These are phyloP conservation scores for Calonectria pauciramosa DNA, from an alignment of 2,329 filamentous ascomycete species.

Conservation along the genomic window DNA sequence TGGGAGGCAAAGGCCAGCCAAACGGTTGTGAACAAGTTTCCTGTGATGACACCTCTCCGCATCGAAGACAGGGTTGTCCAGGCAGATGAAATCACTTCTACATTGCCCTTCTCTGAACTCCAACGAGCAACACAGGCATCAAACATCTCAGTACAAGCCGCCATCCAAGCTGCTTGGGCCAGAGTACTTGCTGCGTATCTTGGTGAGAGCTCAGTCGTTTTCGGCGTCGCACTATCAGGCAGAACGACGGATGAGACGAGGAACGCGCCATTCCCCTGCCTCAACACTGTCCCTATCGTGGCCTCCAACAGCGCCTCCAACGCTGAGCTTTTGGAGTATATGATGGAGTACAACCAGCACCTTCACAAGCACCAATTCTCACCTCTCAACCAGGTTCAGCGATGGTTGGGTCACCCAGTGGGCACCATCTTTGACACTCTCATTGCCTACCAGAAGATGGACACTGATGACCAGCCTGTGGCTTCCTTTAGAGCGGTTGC, in stretches of 20 bases:
- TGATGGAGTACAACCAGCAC: conserved; percentile 75
- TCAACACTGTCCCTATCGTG: conserved; percentile 83
- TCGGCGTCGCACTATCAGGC: conserved; percentile 86
- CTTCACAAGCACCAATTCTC: conserved; percentile 80
- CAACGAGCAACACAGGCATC: conserved; percentile 67
- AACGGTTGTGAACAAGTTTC: conserved; percentile 78
- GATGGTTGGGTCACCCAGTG: conserved; percentile 75
- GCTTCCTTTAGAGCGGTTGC: conserved; percentile 71
- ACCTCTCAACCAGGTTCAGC: conserved; percentile 79
- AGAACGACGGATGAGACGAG: conserved; percentile 73
- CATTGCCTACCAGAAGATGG: conserved; percentile 82
- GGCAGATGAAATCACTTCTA: conserved; percentile 52
- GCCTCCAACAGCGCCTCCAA: conserved; percentile 69
- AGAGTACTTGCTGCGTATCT: conserved; percentile 81
- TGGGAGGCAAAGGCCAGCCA: conserved; percentile 72
- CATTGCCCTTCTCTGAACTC: conserved; percentile 60
- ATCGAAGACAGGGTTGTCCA: conserved; percentile 51
- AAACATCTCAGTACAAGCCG: conserved; percentile 82
- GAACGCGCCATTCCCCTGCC: conserved; percentile 79
- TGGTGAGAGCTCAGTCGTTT: conserved; percentile 80
- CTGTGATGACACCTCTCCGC: conserved; percentile 77
- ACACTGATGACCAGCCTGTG: conserved; percentile 35
- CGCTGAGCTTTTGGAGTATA: conserved; percentile 67
- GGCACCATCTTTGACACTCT: conserved; percentile 85
- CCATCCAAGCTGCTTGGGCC: conserved; percentile 84